A percentile compares a stretch with the other conserved stretches of the same genome.
These are phyloP conservation scores for Tephrocybe sp. DNA, from an alignment of 768 basidiomycete species.

Conservation along the genomic window DNA sequence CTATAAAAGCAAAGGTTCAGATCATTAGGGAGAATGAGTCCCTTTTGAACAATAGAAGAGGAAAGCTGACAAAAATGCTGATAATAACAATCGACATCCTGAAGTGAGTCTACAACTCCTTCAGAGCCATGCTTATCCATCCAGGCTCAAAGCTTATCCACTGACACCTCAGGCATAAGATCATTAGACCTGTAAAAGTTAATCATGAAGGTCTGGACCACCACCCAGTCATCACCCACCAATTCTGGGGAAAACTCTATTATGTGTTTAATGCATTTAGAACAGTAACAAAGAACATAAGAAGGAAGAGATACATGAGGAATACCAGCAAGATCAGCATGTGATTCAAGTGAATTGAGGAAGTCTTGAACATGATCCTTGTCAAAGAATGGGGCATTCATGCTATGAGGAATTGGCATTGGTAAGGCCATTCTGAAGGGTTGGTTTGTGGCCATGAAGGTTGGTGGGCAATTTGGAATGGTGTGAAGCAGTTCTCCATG, in stretches of 20 bases:
- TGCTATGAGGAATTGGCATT: neutral
- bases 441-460: too few species aligned
- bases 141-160: conserved; percentile 4
- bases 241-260: neutral
- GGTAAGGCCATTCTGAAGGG: neutral
- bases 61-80: neutral
- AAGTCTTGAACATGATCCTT: conserved; percentile 7
- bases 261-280: neutral
- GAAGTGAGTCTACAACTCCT: neutral
- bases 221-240: conserved; percentile 2
- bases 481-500: too few species aligned
- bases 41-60: neutral
- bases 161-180: neutral
- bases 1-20: conserved; percentile 1
- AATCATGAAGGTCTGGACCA: neutral
- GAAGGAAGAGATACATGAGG: neutral
- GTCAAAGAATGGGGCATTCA: conserved; percentile 3
- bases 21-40: neutral
- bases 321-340: neutral
- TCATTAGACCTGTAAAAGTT: conserved; percentile 10
- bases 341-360: conserved; percentile 2
- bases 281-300: conserved; percentile 6
- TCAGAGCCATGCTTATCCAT: neutral
- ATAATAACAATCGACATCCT: conserved; percentile 9
- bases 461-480: too few species aligned